Evolutionary conservation across 2,329 filamentous ascomycete species (phyloP), one percentile per base, ranked within the genome.

Genomic region (Exophiala spinifera): DNA sequence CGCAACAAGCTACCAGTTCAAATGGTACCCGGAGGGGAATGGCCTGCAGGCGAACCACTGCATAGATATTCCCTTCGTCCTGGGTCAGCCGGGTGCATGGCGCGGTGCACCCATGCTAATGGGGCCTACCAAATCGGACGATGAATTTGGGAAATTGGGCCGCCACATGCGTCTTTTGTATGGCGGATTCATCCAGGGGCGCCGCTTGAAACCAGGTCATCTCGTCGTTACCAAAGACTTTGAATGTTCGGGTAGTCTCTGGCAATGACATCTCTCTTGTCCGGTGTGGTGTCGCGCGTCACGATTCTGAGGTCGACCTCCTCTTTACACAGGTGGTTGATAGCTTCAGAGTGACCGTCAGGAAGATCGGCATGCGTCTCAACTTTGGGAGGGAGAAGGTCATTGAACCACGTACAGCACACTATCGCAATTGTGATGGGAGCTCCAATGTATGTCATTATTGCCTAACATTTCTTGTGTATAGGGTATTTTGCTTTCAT

Each of bases 211-310:
- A 44, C 42, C 42, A 19, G 42, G 42, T 2, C 42, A 44, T 44
- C 15, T 44, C 7, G 42, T 44, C 42, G 23, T 44, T 19, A 19
- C 3, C 11, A 44, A 21, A 25, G 17, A 13, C 11, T 44, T 44
- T 23, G 42, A 44, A 44, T 44, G 42, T 13, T 44, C 42, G 23
- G n/a, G 23, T 15, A 44, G 42, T 44, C 42, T 44, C 17, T 44
- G 42, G 42, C 42, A 21, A 44, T 44, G 19, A 44, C 17, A 21
- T 11, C 28, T 10, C 28, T 25, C 23, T 4, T 25, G 4, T 25
- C 23, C 23, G 23, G n/a, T n/a, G n/a, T n/a, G n/a, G n/a, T n/a
- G n/a, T n/a, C n/a, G n/a, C n/a, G n/a, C n/a, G n/a, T n/a, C n/a
- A n/a, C n/a, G n/a, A n/a, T n/a, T n/a, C n/a, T n/a, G n/a, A n/a